Conservation (phyloP, 352 stramenopile genomes). For the Phytophthora ramorum region DNA sequence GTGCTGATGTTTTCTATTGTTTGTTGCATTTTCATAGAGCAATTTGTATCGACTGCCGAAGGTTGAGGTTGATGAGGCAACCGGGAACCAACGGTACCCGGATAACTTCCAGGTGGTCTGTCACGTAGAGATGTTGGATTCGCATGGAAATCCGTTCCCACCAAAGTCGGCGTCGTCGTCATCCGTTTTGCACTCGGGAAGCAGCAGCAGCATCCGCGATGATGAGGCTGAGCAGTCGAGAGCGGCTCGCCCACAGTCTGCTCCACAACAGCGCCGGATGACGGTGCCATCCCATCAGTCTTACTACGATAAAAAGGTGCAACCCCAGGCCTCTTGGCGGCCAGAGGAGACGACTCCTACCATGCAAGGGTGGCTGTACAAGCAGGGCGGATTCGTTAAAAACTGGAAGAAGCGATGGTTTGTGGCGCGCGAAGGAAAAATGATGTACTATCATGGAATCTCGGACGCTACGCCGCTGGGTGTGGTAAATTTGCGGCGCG, state of each 20-base stretch:
- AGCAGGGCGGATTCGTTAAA: conserved; percentile 83
- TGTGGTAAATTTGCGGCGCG: conserved; percentile 61
- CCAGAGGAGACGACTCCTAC: conserved; percentile 40
- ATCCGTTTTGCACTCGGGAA: conserved; percentile 31
- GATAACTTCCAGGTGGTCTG: conserved; percentile 65
- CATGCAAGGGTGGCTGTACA: conserved; percentile 80
- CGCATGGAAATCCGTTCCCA: conserved; percentile 33
- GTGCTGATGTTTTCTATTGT: conserved; percentile 1
- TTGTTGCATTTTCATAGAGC: conserved; percentile 31
- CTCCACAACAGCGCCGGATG: conserved; percentile 40
- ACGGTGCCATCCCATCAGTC: conserved; percentile 26
- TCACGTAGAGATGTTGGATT: conserved; percentile 49
- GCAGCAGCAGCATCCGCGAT: conserved; percentile 27
- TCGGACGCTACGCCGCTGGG: conserved; percentile 76
- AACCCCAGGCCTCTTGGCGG: conserved; percentile 25
- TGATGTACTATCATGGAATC: conserved; percentile 78
- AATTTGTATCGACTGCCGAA: conserved; percentile 61
- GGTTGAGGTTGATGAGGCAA: conserved; percentile 67
- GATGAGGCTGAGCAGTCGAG: conserved; percentile 25
- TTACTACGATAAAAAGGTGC: conserved; percentile 20
- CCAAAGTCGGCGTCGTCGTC: conserved; percentile 27
- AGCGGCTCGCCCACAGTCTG: conserved; percentile 14
- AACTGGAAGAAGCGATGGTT: conserved; percentile 91
- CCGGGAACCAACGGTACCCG: conserved; percentile 58
- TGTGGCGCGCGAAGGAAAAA: conserved; percentile 77